phyloP scores from a whole-genome alignment of 1,284 basidiomycete species.

The Pseudozyma tsukubaensis region DNA sequence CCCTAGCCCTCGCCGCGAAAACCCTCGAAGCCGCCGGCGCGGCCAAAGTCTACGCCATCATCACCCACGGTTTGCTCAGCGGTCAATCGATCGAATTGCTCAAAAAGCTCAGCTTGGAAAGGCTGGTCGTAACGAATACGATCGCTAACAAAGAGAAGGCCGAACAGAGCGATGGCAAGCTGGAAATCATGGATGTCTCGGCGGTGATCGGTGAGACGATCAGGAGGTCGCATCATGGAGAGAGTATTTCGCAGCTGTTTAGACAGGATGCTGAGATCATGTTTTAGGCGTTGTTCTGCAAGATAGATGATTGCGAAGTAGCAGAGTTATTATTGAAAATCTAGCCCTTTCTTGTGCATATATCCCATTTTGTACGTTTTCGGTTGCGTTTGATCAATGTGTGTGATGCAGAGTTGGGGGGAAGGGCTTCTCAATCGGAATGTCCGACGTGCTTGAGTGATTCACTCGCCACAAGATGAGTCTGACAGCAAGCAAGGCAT shows the following conservation, averaged over 20 bases:
- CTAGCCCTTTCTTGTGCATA: slow-evolving; percentile 1
- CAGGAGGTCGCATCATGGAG: slow-evolving; percentile 94
- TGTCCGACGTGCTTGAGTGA: too few species aligned
- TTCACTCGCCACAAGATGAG: too few species aligned
- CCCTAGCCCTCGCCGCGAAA: slow-evolving; percentile 84
- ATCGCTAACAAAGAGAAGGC: slow-evolving; percentile 75
- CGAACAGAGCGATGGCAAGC: slow-evolving; percentile 70
- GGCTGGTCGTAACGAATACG: slow-evolving; percentile 88
- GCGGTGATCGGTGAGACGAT: slow-evolving; percentile 95
- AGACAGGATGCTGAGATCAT: slow-evolving; percentile 65
- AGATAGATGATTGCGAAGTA: background rate
- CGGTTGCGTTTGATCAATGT: too few species aligned
- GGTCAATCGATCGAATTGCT: slow-evolving; percentile 84
- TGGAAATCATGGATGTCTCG: slow-evolving; percentile 82
- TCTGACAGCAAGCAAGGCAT: too few species aligned
- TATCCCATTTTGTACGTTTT: too few species aligned
- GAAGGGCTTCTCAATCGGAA: background rate
- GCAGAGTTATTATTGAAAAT: too few species aligned
- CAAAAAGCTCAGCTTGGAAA: slow-evolving; percentile 82
- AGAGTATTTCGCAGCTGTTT: slow-evolving; percentile 72
- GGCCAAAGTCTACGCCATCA: slow-evolving; percentile 84
- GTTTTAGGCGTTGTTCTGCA: slow-evolving; percentile 57
- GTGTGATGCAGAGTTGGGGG: background rate
- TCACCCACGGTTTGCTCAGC: slow-evolving; percentile 91
- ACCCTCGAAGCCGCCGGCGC: slow-evolving; percentile 90